Conservation (phyloP, 352 stramenopile genomes). For the Pythium chondricola region DNA sequence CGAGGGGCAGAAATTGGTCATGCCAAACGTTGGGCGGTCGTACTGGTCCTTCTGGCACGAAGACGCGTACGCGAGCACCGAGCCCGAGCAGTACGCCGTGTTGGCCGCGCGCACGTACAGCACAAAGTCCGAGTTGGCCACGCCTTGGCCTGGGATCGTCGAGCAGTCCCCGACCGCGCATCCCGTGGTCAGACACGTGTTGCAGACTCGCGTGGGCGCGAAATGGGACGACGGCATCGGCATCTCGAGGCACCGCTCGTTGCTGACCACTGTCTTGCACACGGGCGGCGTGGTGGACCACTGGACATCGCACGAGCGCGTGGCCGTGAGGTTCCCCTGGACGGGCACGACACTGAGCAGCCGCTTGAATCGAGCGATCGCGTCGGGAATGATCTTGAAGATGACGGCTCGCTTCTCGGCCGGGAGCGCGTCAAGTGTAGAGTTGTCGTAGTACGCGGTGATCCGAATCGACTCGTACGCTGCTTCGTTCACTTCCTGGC, state of each 20-base stretch:
- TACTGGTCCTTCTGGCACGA: conserved; percentile 84
- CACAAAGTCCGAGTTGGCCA: conserved; percentile 56
- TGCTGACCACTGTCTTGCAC: conserved; percentile 44
- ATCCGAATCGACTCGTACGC: conserved; percentile 53
- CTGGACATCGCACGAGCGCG: conserved; percentile 48
- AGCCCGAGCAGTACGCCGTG: conserved; percentile 40
- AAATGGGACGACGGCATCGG: conserved; percentile 60
- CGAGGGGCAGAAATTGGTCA: conserved; percentile 76
- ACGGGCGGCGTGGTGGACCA: conserved; percentile 47
- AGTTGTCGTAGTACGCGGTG: conserved; percentile 57
- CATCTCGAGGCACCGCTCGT: conserved; percentile 71
- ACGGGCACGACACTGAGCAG: conserved; percentile 59
- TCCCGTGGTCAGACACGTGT: conserved; percentile 30
- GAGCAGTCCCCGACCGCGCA: conserved; percentile 38
- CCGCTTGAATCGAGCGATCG: conserved; percentile 49
- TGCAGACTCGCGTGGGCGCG: conserved; percentile 35
- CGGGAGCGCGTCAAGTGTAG: conserved; percentile 31
- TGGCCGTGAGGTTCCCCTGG: conserved; percentile 49
- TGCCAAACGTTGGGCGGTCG: conserved; percentile 77
- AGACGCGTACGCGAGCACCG: conserved; percentile 64
- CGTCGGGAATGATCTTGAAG: conserved; percentile 54
- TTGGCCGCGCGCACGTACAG: conserved; percentile 55
- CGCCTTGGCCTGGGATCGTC: conserved; percentile 24
- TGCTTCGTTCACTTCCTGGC: conserved; percentile 11
- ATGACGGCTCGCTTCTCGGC: conserved; percentile 31